A percentile compares a stretch with the other conserved stretches of the same genome.
Evolutionary conservation across 129 eudicot species (phyloP).

Genomic region (Flaveria linearis): DNA sequence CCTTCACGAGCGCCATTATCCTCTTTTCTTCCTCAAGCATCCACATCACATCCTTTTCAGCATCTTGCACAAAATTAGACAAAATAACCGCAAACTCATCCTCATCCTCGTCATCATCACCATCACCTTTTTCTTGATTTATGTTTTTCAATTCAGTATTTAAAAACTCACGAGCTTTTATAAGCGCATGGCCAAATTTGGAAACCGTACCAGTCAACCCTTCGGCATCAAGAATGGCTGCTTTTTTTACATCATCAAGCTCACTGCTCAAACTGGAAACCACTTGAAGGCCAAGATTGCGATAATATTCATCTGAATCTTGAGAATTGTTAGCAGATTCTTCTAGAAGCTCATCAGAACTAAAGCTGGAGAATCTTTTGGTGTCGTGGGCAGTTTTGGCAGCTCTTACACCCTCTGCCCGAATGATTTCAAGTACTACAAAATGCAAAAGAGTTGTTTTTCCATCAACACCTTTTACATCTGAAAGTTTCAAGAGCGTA

Average conservation of each 20-base stretch:
- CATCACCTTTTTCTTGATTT: conserved; percentile 35
- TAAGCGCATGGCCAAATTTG: conserved; percentile 53
- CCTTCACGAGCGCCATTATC: conserved; percentile 76
- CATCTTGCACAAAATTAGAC: conserved; percentile 59
- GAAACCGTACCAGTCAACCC: conserved; percentile 62
- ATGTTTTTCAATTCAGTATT: conserved; percentile 60
- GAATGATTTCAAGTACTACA: conserved; percentile 91
- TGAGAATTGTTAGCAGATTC: conserved; percentile 37
- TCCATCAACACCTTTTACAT: conserved; percentile 89
- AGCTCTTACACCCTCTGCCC: conserved; percentile 84
- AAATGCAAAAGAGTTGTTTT: conserved; percentile 94
- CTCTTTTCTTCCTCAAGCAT: conserved; percentile 86
- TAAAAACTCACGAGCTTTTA: conserved; percentile 64
- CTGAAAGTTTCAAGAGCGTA: conserved; percentile 82
- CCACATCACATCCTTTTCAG: conserved; percentile 73
- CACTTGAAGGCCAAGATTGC: conserved; percentile 79
- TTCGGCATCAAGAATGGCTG: conserved; percentile 77
- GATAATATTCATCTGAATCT: conserved; percentile 68
- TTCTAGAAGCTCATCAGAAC: conserved; percentile 56
- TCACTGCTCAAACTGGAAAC: conserved; percentile 71
- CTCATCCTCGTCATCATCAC: conserved; percentile 16
- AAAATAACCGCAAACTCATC: conserved; percentile 62
- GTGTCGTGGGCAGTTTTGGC: conserved; percentile 52
- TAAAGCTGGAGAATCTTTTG: conserved; percentile 50
- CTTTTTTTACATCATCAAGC: conserved; percentile 74